Evolutionary conservation across 2,329 filamentous ascomycete species (phyloP).

Genomic region (Fusarium udum): DNA sequence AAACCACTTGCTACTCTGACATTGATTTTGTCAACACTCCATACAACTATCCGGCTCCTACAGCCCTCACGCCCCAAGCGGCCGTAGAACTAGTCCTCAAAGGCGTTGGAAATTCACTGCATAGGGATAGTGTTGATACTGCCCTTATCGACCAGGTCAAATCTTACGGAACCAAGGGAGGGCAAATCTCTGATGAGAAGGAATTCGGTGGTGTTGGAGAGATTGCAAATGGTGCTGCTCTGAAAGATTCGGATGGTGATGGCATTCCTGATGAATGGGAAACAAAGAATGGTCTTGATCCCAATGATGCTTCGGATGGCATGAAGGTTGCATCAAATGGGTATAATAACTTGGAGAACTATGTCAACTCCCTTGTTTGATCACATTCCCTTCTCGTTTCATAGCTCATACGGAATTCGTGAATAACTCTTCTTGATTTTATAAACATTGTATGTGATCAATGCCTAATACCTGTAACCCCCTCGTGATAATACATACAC

Average conservation of each 20-base stretch:
- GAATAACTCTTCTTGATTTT: not conserved
- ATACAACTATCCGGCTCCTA: conserved; percentile 56
- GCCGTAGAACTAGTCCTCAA: conserved; percentile 53
- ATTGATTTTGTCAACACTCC: conserved; percentile 54
- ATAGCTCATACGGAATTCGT: not conserved
- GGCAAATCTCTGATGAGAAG: conserved; percentile 57
- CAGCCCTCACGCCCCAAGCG: conserved; percentile 50
- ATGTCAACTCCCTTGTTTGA: conserved; percentile 58
- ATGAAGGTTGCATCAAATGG: conserved; percentile 54
- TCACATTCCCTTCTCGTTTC: not conserved
- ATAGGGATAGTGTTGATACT: conserved; percentile 56
- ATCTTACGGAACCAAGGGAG: conserved; percentile 56
- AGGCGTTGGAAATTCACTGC: conserved; percentile 54
- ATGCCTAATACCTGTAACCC: no score
- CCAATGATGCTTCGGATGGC: conserved; percentile 51
- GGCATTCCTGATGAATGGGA: conserved; percentile 62
- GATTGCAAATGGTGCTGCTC: conserved; percentile 50
- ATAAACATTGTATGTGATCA: not conserved
- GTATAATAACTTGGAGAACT: conserved; percentile 59
- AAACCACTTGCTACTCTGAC: conserved; percentile 56
- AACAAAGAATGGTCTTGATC: conserved; percentile 52
- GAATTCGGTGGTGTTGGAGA: conserved; percentile 53
- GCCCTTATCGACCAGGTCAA: conserved; percentile 54
- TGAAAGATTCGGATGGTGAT: conserved; percentile 57
- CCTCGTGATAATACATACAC: not conserved